Evolutionary conservation across 768 basidiomycete genomes (phyloP).

Genomic region (Amanita phalloides): DNA sequence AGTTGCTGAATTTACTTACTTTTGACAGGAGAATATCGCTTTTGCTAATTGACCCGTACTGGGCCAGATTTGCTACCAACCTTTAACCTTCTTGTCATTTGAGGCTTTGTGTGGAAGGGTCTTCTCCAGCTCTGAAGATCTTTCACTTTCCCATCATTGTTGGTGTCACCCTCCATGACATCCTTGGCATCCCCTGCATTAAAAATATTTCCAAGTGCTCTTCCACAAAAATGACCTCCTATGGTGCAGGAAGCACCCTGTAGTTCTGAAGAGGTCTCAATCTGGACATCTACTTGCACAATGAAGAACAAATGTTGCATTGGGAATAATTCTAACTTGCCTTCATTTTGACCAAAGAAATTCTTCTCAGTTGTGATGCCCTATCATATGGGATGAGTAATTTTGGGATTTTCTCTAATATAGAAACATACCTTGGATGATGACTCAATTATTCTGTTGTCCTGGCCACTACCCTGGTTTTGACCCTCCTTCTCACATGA

Average conservation of each 20-base stretch:
- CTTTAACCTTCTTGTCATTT: neutral
- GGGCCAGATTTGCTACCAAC: neutral
- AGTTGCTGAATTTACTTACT: conserved; percentile 1
- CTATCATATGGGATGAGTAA: neutral
- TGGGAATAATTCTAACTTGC: neutral
- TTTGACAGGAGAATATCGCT: neutral
- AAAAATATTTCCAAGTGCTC: conserved; percentile 10
- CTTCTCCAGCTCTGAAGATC: neutral
- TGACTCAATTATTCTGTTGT: too few relatives aligned
- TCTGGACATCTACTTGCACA: neutral
- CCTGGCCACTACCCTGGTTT: too few relatives aligned
- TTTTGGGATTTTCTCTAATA: too few relatives aligned
- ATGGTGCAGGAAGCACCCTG: conserved; percentile 8
- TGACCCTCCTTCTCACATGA: too few relatives aligned
- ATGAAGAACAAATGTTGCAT: neutral
- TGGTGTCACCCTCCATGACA: neutral
- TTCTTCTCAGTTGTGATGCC: neutral
- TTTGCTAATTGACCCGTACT: neutral
- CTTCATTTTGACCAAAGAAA: conserved; percentile 1
- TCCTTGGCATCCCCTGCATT: conserved; percentile 9
- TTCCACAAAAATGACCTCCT: conserved; percentile 9
- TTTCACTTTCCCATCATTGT: neutral
- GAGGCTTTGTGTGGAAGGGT: neutral
- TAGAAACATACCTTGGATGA: neutral
- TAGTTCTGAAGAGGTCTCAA: neutral